These are phyloP conservation scores for Mycena leptocephala DNA, from an alignment of 768 basidiomycete genomes.

Conservation along the genomic window DNA sequence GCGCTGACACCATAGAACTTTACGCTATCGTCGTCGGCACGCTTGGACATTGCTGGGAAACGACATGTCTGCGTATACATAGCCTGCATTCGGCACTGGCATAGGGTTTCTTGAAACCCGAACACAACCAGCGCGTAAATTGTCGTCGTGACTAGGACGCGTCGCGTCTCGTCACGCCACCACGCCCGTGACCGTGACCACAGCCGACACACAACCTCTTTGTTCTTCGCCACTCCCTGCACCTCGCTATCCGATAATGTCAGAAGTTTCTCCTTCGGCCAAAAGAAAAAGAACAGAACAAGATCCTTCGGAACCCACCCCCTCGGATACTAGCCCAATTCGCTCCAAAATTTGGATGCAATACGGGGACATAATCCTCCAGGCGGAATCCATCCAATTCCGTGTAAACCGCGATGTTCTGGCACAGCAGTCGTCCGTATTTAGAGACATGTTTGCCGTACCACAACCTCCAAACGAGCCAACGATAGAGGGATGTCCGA, in stretches of 20 bases:
- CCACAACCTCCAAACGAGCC: slow-evolving; percentile 51
- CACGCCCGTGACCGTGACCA: neutral
- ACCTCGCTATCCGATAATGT: neutral
- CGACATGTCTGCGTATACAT: too few relatives aligned
- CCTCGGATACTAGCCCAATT: neutral
- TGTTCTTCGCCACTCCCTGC: neutral
- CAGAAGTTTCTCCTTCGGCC: neutral
- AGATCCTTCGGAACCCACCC: neutral
- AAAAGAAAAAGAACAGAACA: neutral
- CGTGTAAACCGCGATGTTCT: slow-evolving; percentile 5
- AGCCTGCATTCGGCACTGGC: too few relatives aligned
- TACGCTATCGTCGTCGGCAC: too few relatives aligned
- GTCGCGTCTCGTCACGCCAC: neutral
- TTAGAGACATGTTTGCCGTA: slow-evolving; percentile 61
- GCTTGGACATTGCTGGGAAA: too few relatives aligned
- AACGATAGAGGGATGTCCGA: slow-evolving; percentile 1
- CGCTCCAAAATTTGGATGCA: slow-evolving; percentile 22
- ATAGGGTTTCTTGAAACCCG: too few relatives aligned
- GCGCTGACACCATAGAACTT: too few relatives aligned
- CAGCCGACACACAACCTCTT: neutral
- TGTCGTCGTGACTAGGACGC: too few relatives aligned
- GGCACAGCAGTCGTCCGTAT: slow-evolving; percentile 54
- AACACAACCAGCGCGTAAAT: too few relatives aligned
- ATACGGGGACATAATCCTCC: slow-evolving; percentile 8
- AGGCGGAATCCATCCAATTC: slow-evolving; percentile 17